Evolutionary conservation across 225 moss, liverwort and hornwort species (phyloP), one percentile per base, ranked within the genome.

Genomic region (Rhytidiadelphus loreus): DNA sequence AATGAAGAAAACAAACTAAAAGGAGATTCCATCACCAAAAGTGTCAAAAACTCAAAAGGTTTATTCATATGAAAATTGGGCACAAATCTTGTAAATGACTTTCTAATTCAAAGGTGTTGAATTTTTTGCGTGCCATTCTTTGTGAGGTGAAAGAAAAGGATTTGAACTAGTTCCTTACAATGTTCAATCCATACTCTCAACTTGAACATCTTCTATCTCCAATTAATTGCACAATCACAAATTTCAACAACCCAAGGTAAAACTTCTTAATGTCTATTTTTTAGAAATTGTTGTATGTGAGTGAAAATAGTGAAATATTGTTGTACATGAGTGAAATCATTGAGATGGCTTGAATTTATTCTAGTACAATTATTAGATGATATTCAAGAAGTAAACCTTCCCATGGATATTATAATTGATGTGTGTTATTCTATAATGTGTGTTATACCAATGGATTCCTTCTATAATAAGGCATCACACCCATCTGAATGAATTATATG

Each of bases 381-480:
- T 11, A 61, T 14, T 25, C 9, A 85, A 75, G n/a, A n/a, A 0
- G 9, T 20, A n/a, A 26, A 60, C 0, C 28, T 33, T 29, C 3
- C 2, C 2, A 44, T 33, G 1, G 22, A 1, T 33, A 13, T 78
- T 14, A 39, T 7, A 11, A 1, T 41, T 4, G 22, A 55, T 48
- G 9, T 17, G 1, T 37, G 0, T 24, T 2, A 9, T 12, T 29
- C 2, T 13, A 46, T 58, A 23, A 23, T 19, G 10, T 57, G n/a
- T n/a, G n/a, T n/a, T n/a, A n/a, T n/a, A 5, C 5, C 9, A 21
- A 16, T 58, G 5, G 6, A 52, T 11, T 58, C 6, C 1, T 3
- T 41, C 33, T 58, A 4, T 3, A 10, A 12, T 39, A 39, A 23
- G 2, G 4, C 20, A 32, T 33, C 13, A 6, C 4, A 0, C 11